phyloP scores from a whole-genome alignment of 202 grass and related monocot genomes.

The Digitaria exilis region DNA sequence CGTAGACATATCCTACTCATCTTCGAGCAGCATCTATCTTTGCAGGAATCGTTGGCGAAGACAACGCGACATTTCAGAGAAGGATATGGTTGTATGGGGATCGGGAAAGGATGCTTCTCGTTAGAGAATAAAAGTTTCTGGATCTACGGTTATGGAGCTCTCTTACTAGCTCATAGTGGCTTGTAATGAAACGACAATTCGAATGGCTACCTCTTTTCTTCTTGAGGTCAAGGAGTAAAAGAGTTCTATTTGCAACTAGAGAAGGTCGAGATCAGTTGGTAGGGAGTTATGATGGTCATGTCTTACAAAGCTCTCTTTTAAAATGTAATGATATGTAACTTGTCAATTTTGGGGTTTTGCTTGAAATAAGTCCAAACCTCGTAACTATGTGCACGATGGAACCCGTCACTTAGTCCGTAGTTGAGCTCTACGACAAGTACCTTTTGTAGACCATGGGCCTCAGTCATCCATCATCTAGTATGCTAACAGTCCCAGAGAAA shows the following conservation, averaged over 20 bases:
- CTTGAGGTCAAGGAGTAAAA: too few species aligned
- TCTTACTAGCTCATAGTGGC: background rate
- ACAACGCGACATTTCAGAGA: constrained; percentile 4
- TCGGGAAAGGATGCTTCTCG: background rate
- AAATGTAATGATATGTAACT: background rate
- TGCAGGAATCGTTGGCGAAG: constrained; percentile 10
- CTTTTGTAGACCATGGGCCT: constrained; percentile 10
- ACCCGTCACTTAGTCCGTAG: background rate
- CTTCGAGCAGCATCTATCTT: background rate
- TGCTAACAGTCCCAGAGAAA: constrained; percentile 11
- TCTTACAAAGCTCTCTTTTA: background rate
- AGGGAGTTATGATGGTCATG: background rate
- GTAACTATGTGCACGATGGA: background rate
- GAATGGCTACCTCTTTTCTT: background rate
- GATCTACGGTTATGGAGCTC: background rate
- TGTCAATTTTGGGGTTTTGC: background rate
- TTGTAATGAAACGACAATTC: background rate
- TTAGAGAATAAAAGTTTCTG: constrained; percentile 1
- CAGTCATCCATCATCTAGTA: background rate
- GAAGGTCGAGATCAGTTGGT: background rate
- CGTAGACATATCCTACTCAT: constrained; percentile 15
- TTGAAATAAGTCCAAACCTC: background rate
- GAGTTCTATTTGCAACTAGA: background rate
- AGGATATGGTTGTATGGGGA: background rate
- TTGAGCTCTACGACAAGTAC: background rate